Conservation (phyloP, 2,329 filamentous ascomycete genomes). For the Aspergillus vadensis region DNA sequence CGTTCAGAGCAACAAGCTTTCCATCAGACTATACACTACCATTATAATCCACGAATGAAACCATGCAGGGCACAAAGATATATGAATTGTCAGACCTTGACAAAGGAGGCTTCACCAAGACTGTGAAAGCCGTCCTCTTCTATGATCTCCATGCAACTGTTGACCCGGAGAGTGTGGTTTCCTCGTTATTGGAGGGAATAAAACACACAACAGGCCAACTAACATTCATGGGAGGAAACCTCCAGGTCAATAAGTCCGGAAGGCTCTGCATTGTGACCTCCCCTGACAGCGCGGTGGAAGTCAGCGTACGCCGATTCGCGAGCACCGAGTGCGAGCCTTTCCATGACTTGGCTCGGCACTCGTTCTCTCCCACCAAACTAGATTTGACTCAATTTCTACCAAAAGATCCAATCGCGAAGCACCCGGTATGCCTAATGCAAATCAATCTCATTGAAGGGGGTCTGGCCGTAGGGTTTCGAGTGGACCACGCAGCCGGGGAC, state of each 20-base stretch:
- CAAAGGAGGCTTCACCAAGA: slow-evolving; percentile 22
- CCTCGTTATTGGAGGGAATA: slow-evolving; percentile 22
- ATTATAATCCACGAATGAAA: too few relatives aligned
- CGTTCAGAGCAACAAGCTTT: too few relatives aligned
- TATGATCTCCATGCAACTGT: slow-evolving; percentile 20
- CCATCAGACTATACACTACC: too few relatives aligned
- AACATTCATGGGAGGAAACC: slow-evolving; percentile 24
- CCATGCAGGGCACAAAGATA: slow-evolving; percentile 7
- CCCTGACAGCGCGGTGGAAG: slow-evolving; percentile 10
- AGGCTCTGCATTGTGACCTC: slow-evolving; percentile 18
- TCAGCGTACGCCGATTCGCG: slow-evolving; percentile 14
- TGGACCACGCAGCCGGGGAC: slow-evolving; percentile 27
- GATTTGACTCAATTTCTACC: slow-evolving; percentile 17
- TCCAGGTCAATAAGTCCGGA: slow-evolving; percentile 17
- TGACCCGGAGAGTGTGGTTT: slow-evolving; percentile 14
- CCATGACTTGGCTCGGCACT: slow-evolving; percentile 9
- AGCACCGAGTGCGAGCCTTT: slow-evolving; percentile 16
- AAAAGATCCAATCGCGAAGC: slow-evolving; percentile 2
- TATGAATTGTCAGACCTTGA: slow-evolving; percentile 29
- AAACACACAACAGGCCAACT: slow-evolving; percentile 21
- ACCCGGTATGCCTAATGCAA: slow-evolving; percentile 24
- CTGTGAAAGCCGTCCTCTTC: slow-evolving; percentile 23
- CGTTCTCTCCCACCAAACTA: slow-evolving; percentile 19
- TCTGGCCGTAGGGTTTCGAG: slow-evolving; percentile 21
- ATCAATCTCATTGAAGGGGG: slow-evolving; percentile 25